phyloP scores from a whole-genome alignment of 352 stramenopile species.

The Thalassiosira pacifica region DNA sequence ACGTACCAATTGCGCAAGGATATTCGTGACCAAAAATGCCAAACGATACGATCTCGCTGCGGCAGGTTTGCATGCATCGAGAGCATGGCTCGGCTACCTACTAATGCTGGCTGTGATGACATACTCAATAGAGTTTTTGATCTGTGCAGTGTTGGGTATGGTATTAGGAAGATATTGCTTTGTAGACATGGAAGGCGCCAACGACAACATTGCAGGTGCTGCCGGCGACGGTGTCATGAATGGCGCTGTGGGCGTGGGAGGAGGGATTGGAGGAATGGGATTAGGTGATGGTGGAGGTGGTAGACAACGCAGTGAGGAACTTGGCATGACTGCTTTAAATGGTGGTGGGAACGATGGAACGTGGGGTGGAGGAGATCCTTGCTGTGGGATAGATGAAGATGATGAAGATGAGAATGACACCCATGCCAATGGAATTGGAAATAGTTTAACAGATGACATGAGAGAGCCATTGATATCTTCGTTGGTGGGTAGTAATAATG shows the following conservation, averaged over 20 bases:
- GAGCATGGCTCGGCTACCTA: slow-evolving; percentile 49
- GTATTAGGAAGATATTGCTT: slow-evolving; percentile 52
- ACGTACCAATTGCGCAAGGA: not conserved
- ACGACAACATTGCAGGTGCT: not conserved
- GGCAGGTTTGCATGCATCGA: slow-evolving; percentile 40
- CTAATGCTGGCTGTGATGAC: slow-evolving; percentile 63
- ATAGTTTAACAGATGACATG: not conserved
- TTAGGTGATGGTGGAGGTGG: not conserved
- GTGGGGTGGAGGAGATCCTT: slow-evolving; percentile 55
- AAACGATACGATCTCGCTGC: slow-evolving; percentile 38
- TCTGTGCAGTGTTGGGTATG: slow-evolving; percentile 45
- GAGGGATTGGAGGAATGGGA: slow-evolving; percentile 6
- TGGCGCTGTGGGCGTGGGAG: not conserved
- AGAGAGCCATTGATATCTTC: slow-evolving; percentile 13
- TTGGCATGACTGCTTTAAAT: not conserved
- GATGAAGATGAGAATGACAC: slow-evolving; percentile 27
- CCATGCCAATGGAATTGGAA: not conserved
- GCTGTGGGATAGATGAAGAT: slow-evolving; percentile 59
- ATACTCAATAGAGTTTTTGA: slow-evolving; percentile 56
- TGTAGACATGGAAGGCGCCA: slow-evolving; percentile 37
- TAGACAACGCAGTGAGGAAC: not conserved
- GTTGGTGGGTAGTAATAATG: slow-evolving; percentile 7
- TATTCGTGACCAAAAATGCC: not conserved
- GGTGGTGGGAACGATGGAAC: slow-evolving; percentile 14
- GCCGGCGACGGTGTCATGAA: not conserved